A percentile compares a stretch with the other conserved stretches of the same genome.
Conservation (phyloP, 371 early-diverging fungal species). For the Mucor indicus region DNA sequence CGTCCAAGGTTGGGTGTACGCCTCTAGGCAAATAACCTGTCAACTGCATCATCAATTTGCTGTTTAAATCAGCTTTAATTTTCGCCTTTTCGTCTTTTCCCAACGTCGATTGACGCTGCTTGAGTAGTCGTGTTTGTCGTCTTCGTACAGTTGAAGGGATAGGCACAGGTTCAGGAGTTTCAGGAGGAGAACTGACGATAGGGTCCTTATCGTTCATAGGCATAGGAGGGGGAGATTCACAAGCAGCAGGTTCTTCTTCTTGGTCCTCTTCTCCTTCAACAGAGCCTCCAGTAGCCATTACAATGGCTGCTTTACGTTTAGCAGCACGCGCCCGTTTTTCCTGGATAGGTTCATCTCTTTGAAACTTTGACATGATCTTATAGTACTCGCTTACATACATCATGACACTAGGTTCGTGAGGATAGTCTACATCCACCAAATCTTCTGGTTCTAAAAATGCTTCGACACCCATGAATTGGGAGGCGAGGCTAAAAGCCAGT, state of each 20-base stretch:
- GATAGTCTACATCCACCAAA: conserved; percentile 46
- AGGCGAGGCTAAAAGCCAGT: conserved; percentile 35
- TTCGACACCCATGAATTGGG: conserved; percentile 37
- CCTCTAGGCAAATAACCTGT: conserved; percentile 49
- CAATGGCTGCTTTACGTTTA: conserved; percentile 29
- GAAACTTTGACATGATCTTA: conserved; percentile 39
- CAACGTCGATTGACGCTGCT: conserved; percentile 37
- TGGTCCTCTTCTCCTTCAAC: neutral
- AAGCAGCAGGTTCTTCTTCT: neutral
- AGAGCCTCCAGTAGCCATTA: conserved; percentile 27
- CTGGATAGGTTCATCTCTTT: conserved; percentile 13
- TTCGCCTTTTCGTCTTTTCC: conserved; percentile 42
- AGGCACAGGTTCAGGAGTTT: conserved; percentile 34
- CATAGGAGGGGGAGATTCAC: conserved; percentile 2
- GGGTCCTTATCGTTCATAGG: neutral
- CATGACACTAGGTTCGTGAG: conserved; percentile 48
- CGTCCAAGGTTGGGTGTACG: conserved; percentile 40
- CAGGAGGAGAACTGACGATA: conserved; percentile 1
- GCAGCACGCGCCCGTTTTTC: conserved; percentile 18
- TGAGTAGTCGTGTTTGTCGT: conserved; percentile 21
- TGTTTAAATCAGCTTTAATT: conserved; percentile 41
- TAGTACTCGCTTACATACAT: conserved; percentile 51
- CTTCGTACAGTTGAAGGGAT: conserved; percentile 34
- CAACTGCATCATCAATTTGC: conserved; percentile 40
- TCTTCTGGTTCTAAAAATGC: conserved; percentile 45